Base-by-base conservation (phyloP, 73 alveolate species). In the Paramecium bursaria region DNA sequence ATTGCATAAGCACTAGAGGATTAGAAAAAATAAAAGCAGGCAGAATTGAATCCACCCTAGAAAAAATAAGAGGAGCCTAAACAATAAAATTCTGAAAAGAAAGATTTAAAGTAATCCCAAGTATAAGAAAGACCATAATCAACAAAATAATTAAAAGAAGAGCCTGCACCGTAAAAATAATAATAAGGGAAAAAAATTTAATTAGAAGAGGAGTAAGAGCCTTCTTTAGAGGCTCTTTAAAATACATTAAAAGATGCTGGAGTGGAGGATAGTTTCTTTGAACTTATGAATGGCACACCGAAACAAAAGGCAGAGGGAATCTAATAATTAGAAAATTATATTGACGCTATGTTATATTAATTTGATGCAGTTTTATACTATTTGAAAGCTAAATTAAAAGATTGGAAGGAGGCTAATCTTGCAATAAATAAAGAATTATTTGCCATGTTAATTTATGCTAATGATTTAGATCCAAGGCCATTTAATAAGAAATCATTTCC, bases 281-380 rank as follows among this genome's bases (percentile, higher is more conserved):
- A 67, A 35, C 33, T 39, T 10, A 67, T 67, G 10, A 67, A 67
- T 39, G 82, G 82, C 7, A 42, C 33, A 35, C 35, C 82, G 10
- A 67, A 67, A 42, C 44, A 9, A 48, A 79, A 79, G 31, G 89
- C 76, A 10, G 89, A 79, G 54, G 89, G 85, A 35, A 42, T 79
- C 23, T 23, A 79, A 23, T 49, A 48, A 35, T 29, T 31, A 11
- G 89, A 79, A 53, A 79, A 55, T 22, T 60, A 55, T 13, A 25
- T 61, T 26, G 74, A 53, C 5, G 77, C 75, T 39, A 39, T 53
- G 74, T 19, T 53, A 3, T 29, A 53, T 53, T 73, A 79, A 53
- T 79, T 79, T 44, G 89, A 79, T 9, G 76, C 31, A 15, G 67
- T 79, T 54, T 61, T 73, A 15, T 31, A 42, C 23, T 53, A 48